Evolutionary conservation across 2,329 filamentous ascomycete genomes (phyloP), one percentile per base, ranked within the genome.

Genomic region (Talaromyces amestolkiae): DNA sequence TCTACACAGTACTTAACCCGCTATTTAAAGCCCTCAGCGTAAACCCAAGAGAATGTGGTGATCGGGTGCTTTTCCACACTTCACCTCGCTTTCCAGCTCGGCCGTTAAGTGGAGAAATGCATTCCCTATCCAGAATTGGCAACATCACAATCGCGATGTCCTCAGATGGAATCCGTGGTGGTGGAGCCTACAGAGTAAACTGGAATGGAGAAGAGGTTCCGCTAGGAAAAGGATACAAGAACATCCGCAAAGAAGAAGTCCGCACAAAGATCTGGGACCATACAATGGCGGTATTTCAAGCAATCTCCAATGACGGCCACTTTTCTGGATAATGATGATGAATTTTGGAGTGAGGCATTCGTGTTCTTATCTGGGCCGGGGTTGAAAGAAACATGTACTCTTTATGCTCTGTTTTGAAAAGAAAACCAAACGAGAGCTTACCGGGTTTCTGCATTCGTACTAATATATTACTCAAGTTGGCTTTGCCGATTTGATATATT

Each of bases 211-310:
- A 64, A 19, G 54, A 56, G 15, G 22, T 47, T 37, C 54, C 56
- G 8, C 54, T 58, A 11, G 35, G 41, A 43, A 64, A 64, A 15
- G 62, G 39, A n/a, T 59, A 64, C n/a, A 58, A 64, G n/a, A 64
- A 64, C 9, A 49, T 64, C 31, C 54, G 56, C 41, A 64, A 64
- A 41, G 62, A 51, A 19, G 62, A 64, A 24, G 56, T 64, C 39
- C 19, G 37, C 7, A 51, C 51, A 24, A 59, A 64, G 22, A 54
- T 64, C 13, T 59, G 45, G 19, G 43, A 59, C 31, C 54, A 64
- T 24, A 64, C 62, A 15, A 51, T 64, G 53, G 58, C 19, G 15
- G 62, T 27, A 7, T 59, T 64, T 59, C 51, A 59, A 13, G 62
- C 51, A 15, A 64, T 61, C 49, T 59, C 56, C 33, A n/a, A 27